These are phyloP conservation scores for Paratinospora sagittata DNA, from an alignment of 164 flowering plant genomes.

Conservation along the genomic window DNA sequence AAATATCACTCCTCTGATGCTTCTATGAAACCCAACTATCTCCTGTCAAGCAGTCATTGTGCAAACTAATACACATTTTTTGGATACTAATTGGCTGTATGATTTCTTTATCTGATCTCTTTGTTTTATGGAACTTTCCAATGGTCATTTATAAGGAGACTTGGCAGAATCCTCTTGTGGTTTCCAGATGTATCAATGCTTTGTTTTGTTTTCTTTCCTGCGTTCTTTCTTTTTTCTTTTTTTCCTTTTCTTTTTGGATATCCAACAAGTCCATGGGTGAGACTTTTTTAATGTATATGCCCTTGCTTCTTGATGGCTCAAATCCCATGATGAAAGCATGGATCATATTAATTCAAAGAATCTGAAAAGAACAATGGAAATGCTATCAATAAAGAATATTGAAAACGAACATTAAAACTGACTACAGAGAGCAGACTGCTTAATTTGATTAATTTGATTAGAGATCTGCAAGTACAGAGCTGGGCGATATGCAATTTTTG, in stretches of 20 bases:
- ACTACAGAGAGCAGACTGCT: not conserved
- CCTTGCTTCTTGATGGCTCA: no score
- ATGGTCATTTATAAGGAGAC: not conserved
- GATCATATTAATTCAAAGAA: no score
- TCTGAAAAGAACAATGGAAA: no score
- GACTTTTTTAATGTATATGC: no score
- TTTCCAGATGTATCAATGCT: not conserved
- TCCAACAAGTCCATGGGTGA: no score
- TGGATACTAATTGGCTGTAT: not conserved
- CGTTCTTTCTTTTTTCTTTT: not conserved
- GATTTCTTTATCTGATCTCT: not conserved
- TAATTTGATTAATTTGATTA: not conserved
- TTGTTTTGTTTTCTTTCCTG: not conserved
- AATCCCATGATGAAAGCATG: no score
- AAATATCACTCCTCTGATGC: no score
- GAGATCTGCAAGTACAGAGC: not conserved
- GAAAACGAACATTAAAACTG: not conserved
- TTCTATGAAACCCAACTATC: no score
- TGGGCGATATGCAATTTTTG: not conserved
- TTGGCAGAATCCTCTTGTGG: not conserved
- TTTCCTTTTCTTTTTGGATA: not conserved
- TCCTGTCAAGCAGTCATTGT: no score
- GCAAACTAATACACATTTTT: no score
- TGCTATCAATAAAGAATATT: no score
- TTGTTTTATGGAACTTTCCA: not conserved